Evolutionary conservation across 768 basidiomycete genomes (phyloP).

Genomic region (Paxillus ammoniavirescens): DNA sequence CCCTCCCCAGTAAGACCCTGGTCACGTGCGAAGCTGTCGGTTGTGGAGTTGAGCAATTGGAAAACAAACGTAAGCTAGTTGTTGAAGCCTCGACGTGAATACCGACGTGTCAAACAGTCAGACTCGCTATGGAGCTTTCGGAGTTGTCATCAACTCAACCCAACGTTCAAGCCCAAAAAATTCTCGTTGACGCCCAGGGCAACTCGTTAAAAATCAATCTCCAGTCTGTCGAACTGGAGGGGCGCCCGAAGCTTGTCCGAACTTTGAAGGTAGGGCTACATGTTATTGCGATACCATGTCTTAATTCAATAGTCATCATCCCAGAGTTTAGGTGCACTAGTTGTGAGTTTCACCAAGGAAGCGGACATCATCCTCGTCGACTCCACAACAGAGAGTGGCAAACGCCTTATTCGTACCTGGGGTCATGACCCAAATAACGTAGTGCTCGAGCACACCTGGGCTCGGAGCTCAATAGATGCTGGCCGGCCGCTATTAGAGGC

Average conservation of each 20-base stretch:
- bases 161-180: conserved; percentile 12
- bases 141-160: conserved; percentile 14
- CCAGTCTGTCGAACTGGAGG: conserved; percentile 51
- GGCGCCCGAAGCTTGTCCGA: conserved; percentile 52
- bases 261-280: conserved; percentile 40
- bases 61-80: too few species aligned
- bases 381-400: conserved; percentile 47
- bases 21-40: too few species aligned
- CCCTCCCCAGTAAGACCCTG: too few species aligned
- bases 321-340: conserved; percentile 56
- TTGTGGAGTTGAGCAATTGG: too few species aligned
- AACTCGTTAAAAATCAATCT: conserved; percentile 51
- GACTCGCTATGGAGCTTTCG: conserved; percentile 19
- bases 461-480: conserved; percentile 40
- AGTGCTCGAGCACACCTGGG: conserved; percentile 57
- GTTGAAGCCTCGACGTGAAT: too few species aligned
- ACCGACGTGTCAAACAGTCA: too few species aligned
- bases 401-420: conserved; percentile 60
- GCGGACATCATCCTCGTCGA: conserved; percentile 64
- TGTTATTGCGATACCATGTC: not conserved
- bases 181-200: conserved; percentile 42
- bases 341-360: conserved; percentile 48
- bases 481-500: conserved; percentile 43
- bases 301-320: conserved; percentile 8
- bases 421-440: conserved; percentile 45